Evolutionary conservation across 2,329 filamentous ascomycete species (phyloP).

Genomic region (Fusarium brevicatenulatum): DNA sequence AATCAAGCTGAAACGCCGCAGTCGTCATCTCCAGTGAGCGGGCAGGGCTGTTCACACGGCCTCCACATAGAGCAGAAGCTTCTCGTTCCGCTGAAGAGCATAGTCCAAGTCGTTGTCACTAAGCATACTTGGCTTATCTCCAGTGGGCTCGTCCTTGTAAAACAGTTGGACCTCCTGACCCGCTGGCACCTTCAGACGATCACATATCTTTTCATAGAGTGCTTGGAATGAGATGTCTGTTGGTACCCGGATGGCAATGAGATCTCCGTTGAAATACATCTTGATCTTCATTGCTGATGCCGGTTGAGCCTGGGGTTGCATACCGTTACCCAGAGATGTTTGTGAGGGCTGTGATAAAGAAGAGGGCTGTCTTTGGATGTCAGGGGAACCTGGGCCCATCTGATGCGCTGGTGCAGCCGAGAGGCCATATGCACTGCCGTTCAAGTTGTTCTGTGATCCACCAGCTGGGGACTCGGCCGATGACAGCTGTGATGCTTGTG

Average conservation of each 20-base stretch:
- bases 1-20: constrained; percentile 37
- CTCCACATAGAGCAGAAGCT: constrained; percentile 81
- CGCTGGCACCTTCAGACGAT: constrained; percentile 78
- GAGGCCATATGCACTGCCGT: constrained; percentile 65
- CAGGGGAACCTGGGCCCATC: constrained; percentile 48
- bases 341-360: constrained; percentile 55
- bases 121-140: constrained; percentile 77
- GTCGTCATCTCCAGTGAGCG: constrained; percentile 14
- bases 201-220: constrained; percentile 84
- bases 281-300: constrained; percentile 85
- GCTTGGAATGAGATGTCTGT: constrained; percentile 80
- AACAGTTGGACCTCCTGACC: constrained; percentile 80
- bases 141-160: constrained; percentile 86
- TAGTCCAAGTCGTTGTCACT: constrained; percentile 84
- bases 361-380: constrained; percentile 40
- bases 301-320: constrained; percentile 50
- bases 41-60: constrained; percentile 50
- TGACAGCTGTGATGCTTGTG: constrained; percentile 74
- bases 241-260: constrained; percentile 90
- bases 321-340: constrained; percentile 59
- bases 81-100: constrained; percentile 85
- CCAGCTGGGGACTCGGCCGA: constrained; percentile 69
- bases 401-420: constrained; percentile 59
- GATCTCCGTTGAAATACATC: constrained; percentile 90
- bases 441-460: constrained; percentile 71